Conservation (phyloP, 371 early-diverging fungal species). For the Apophysomyces variabilis region DNA sequence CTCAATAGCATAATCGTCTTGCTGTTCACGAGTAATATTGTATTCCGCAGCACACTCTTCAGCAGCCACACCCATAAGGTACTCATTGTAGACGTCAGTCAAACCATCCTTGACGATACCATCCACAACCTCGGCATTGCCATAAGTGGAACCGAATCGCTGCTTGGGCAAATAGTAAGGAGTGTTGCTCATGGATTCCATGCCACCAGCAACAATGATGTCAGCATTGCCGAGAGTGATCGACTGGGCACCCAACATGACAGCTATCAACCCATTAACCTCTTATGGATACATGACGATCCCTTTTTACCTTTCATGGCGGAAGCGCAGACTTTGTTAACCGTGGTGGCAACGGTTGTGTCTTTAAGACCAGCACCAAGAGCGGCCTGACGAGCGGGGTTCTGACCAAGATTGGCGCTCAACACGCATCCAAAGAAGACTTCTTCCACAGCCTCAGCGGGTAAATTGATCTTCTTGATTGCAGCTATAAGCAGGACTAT, state of each 20-base stretch:
- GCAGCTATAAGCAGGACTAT: conserved; percentile 56
- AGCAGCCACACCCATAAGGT: conserved; percentile 93
- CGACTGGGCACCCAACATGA: conserved; percentile 84
- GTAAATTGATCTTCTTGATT: conserved; percentile 70
- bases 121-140: conserved; percentile 83
- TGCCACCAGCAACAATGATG: conserved; percentile 91
- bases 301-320: conserved; percentile 84
- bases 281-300: background rate
- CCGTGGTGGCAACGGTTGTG: conserved; percentile 82
- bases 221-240: conserved; percentile 86
- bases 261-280: conserved; percentile 50
- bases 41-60: conserved; percentile 91
- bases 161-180: conserved; percentile 91
- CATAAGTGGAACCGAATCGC: conserved; percentile 85
- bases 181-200: conserved; percentile 97
- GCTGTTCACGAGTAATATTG: conserved; percentile 78
- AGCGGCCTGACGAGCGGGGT: conserved; percentile 96
- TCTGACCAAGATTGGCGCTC: conserved; percentile 89
- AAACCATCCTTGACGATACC: conserved; percentile 94
- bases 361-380: conserved; percentile 85
- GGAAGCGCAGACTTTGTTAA: conserved; percentile 98
- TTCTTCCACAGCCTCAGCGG: conserved; percentile 79
- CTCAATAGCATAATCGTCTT: conserved; percentile 90
- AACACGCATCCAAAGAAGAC: conserved; percentile 89
- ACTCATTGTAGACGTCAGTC: conserved; percentile 86